Conservation (phyloP, 2,329 filamentous ascomycete species). For the Myriosclerotinia curreyana region DNA sequence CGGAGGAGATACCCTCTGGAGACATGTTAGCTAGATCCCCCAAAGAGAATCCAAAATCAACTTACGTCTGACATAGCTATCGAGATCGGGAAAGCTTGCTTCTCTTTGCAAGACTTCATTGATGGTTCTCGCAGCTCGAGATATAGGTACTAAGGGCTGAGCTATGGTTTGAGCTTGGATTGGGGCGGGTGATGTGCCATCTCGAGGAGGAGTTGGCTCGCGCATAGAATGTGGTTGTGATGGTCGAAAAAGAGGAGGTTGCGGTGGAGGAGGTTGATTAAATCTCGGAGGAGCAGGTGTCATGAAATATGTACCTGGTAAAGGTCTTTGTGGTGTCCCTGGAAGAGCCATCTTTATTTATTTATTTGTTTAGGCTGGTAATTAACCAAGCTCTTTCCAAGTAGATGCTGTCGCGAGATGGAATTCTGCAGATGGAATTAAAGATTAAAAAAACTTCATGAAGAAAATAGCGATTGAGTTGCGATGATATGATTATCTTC, state of each 20-base stretch:
- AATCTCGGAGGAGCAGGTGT: slow-evolving; percentile 62
- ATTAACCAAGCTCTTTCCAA: slow-evolving; percentile 4
- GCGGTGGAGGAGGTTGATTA: slow-evolving; percentile 46
- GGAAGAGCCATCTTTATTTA: slow-evolving; percentile 30
- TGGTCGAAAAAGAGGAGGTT: slow-evolving; percentile 47
- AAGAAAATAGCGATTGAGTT: slow-evolving; percentile 23
- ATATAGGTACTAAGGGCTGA: slow-evolving; percentile 61
- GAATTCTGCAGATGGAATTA: slow-evolving; percentile 24
- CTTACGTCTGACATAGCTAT: slow-evolving; percentile 85
- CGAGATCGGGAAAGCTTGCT: slow-evolving; percentile 80
- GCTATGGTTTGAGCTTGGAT: slow-evolving; percentile 25
- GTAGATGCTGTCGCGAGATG: slow-evolving; percentile 22
- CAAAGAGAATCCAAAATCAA: slow-evolving; percentile 30
- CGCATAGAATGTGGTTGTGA: slow-evolving; percentile 21
- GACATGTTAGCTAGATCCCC: slow-evolving; percentile 33
- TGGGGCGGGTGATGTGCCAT: slow-evolving; percentile 22
- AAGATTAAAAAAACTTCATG: slow-evolving; percentile 32
- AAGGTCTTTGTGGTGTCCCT: slow-evolving; percentile 64
- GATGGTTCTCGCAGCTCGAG: slow-evolving; percentile 78
- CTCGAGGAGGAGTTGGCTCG: slow-evolving; percentile 29
- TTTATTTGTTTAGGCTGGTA: background rate
- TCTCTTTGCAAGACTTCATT: slow-evolving; percentile 76
- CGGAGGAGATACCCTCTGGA: slow-evolving; percentile 81
- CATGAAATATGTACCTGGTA: slow-evolving; percentile 73
- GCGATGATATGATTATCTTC: slow-evolving; percentile 17